A percentile compares a stretch with the other conserved stretches of the same genome.
phyloP scores from a whole-genome alignment of 1,139 yeast species.

The Pneumocystis jirovecii region DNA sequence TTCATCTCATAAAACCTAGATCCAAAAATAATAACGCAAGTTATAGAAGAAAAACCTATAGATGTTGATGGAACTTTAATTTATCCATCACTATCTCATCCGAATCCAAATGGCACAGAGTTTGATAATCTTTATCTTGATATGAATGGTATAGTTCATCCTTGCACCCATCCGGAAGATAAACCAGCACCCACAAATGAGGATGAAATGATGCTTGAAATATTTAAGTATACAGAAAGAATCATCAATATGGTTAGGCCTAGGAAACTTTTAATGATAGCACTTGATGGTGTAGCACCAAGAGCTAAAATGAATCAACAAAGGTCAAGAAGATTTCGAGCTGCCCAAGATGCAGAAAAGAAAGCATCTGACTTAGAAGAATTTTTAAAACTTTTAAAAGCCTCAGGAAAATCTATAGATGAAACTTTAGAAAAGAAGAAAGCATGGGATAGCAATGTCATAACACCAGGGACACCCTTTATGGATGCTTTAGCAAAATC shows the following conservation, averaged over 20 bases:
- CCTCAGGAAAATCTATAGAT: slow-evolving; percentile 26
- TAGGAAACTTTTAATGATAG: slow-evolving; percentile 72
- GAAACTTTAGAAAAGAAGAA: slow-evolving; percentile 32
- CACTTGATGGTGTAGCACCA: slow-evolving; percentile 98
- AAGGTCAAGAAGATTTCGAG: slow-evolving; percentile 87
- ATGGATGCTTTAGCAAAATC: slow-evolving; percentile 82
- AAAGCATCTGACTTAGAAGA: slow-evolving; percentile 26
- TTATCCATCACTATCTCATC: slow-evolving; percentile 54
- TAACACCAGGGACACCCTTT: slow-evolving; percentile 97
- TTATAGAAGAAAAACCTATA: slow-evolving; percentile 54
- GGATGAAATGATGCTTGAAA: slow-evolving; percentile 85
- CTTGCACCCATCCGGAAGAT: slow-evolving; percentile 92
- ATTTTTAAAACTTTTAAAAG: slow-evolving; percentile 35
- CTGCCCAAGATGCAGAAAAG: slow-evolving; percentile 81
- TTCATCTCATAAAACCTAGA: slow-evolving; percentile 19
- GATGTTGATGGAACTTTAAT: slow-evolving; percentile 38
- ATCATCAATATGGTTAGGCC: slow-evolving; percentile 91
- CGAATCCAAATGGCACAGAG: slow-evolving; percentile 85
- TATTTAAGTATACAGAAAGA: slow-evolving; percentile 77
- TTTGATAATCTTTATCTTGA: slow-evolving; percentile 79
- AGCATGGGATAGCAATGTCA: slow-evolving; percentile 81
- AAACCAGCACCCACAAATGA: slow-evolving; percentile 88
- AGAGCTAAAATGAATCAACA: slow-evolving; percentile 99
- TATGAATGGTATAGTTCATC: slow-evolving; percentile 97
- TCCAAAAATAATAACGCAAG: slow-evolving; percentile 88